Conservation (phyloP, 139 green algal genomes). For the Trebouxia sp. region DNA sequence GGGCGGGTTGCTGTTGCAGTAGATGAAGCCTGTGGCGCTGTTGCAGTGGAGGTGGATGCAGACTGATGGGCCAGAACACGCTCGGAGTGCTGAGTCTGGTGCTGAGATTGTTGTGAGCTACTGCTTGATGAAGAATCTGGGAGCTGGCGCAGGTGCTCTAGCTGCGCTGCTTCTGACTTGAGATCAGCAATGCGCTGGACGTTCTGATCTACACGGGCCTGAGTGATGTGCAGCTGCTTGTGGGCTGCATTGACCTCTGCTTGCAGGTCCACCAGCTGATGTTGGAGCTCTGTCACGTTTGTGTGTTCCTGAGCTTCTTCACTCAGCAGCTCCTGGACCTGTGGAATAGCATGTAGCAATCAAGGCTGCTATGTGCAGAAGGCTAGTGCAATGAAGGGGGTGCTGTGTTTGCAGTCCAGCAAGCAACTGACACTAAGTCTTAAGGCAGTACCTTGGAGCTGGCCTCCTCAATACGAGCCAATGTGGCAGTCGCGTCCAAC, state of each 20-base stretch:
- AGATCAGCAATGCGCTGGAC: constrained; percentile 72
- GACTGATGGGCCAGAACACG: not conserved
- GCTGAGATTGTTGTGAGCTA: not conserved
- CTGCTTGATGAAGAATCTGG: not conserved
- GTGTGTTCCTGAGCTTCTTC: constrained; percentile 61
- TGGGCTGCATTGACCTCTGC: constrained; percentile 62
- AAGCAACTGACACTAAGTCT: too few species aligned
- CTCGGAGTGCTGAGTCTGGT: not conserved
- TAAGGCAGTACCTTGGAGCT: constrained; percentile 55
- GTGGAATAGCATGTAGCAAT: not conserved
- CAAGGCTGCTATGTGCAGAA: not conserved
- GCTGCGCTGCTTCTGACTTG: constrained; percentile 64
- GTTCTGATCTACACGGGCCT: constrained; percentile 68
- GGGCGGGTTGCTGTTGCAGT: not conserved
- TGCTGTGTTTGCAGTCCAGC: not conserved
- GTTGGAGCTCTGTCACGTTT: constrained; percentile 58
- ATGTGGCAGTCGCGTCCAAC: constrained; percentile 68
- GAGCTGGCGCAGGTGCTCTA: constrained; percentile 11
- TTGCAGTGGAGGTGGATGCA: constrained; percentile 1
- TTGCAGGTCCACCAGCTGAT: constrained; percentile 61
- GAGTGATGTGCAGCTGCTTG: constrained; percentile 51
- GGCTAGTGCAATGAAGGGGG: not conserved
- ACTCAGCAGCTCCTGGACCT: constrained; percentile 67
- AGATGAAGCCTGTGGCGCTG: not conserved
- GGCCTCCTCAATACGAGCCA: constrained; percentile 80